phyloP scores from a whole-genome alignment of 2,329 filamentous ascomycete genomes.

The Exophiala viscosa region DNA sequence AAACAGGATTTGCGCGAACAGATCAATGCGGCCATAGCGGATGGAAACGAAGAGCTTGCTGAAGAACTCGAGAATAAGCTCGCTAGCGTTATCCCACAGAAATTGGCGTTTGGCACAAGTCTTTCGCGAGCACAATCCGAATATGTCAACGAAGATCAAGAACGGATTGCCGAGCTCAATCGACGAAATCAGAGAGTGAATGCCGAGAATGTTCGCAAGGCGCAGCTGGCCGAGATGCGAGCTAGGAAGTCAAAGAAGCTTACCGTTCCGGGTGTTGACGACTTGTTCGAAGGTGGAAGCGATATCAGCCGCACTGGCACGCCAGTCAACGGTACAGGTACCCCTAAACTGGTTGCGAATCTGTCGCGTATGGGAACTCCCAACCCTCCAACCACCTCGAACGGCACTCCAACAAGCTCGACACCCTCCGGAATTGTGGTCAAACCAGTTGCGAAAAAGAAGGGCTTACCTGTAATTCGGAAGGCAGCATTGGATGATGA shows the following conservation, averaged over 20 bases:
- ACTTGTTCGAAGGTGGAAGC: conserved; percentile 45
- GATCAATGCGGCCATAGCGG: conserved; percentile 62
- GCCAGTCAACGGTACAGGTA: conserved; percentile 48
- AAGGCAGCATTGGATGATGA: conserved; percentile 84
- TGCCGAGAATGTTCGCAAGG: conserved; percentile 83
- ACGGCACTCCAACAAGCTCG: conserved; percentile 21
- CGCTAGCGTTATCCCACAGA: conserved; percentile 49
- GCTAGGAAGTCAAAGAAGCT: conserved; percentile 48
- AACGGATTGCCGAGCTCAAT: conserved; percentile 80
- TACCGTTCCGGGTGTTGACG: conserved; percentile 36
- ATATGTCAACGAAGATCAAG: conserved; percentile 62
- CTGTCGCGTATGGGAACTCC: conserved; percentile 36
- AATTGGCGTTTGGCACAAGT: conserved; percentile 69
- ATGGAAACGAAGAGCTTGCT: conserved; percentile 59
- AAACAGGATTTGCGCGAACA: conserved; percentile 64
- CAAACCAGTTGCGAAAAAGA: conserved; percentile 37
- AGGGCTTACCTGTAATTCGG: conserved; percentile 64
- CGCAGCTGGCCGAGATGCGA: conserved; percentile 76
- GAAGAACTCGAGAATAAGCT: conserved; percentile 50
- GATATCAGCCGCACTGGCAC: conserved; percentile 48
- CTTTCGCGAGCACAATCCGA: conserved; percentile 55
- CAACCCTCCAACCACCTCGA: conserved; percentile 21
- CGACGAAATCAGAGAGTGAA: conserved; percentile 78
- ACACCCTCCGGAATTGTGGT: conserved; percentile 16
- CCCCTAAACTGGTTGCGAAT: conserved; percentile 41